Base-by-base conservation (phyloP, 805 yeast genomes). In the Metschnikowia koreensis region DNA sequence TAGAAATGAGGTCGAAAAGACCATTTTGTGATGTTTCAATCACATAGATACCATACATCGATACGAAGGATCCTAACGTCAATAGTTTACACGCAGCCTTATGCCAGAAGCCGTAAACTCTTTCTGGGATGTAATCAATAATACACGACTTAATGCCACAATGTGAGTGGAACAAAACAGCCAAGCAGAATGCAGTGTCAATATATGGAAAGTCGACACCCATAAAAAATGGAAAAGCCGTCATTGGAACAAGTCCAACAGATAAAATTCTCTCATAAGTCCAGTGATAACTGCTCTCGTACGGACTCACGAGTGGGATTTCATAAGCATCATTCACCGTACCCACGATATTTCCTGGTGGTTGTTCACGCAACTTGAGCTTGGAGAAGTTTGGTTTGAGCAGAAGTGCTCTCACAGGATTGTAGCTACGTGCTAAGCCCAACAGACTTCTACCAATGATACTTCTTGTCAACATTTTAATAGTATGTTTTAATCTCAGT, bases 261-360 rank as follows among this genome's bases (percentile, higher is more conserved):
- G 96, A 78, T 36, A 90, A 72, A 5, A 81, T 63, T 60, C 89
- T 82, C 76, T 93, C 99, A 61, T 85, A 84, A n/a, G 88, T 75
- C 99, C 99, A 93, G 75, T 92, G 98, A 67, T 82, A 80, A 26
- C 96, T 87, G 44, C 98, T 97, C 64, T 90, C 92, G 46, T 76
- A 64, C 58, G 77, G 81, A 63, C 81, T 76, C 6, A 84, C 67
- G 39, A 76, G 69, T 38, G 97, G 97, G 13, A 82, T 73, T 34
- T 74, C 71, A 62, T 79, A 87, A 13, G 98, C 91, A 56, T 94
- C 98, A 69, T 93, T 94, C 45, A 92, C 96, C 7, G 92, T 83
- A n/a, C 97, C 98, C 44, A 85, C 85, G 51, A 93, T 85, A 67
- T 87, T 79, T 38, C 97, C 98, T 41, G 97, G 89, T 36, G 96